Percentiles rank a stretch among this genome's conserved stretches.
Conservation (phyloP, 1,284 basidiomycete genomes). For the Sanghuangporus weigelae region DNA sequence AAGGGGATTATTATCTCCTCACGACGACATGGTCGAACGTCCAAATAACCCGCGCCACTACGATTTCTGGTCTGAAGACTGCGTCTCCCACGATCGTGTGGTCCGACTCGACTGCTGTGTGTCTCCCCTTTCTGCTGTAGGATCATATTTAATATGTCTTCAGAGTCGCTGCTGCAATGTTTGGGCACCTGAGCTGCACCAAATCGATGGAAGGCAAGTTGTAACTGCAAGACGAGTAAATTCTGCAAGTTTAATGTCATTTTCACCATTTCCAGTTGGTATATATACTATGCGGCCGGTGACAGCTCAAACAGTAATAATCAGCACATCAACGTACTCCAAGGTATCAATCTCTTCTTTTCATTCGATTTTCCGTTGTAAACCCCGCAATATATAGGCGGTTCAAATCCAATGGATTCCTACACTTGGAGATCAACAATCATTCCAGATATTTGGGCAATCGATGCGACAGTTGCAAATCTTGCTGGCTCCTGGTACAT, state of each 20-base stretch:
- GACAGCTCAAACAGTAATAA: neutral
- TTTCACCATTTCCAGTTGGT: neutral
- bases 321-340: neutral
- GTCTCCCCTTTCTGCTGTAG: neutral
- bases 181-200: conserved; percentile 19
- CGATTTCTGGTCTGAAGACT: conserved; percentile 33
- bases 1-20: conserved; percentile 33
- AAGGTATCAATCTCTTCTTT: neutral
- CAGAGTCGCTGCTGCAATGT: conserved; percentile 34
- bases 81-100: conserved; percentile 33
- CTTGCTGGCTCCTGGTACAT: neutral
- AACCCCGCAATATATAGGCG: neutral
- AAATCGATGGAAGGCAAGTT: neutral
- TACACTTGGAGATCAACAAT: neutral
- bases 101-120: conserved; percentile 29
- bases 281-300: neutral
- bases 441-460: neutral
- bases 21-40: conserved; percentile 37
- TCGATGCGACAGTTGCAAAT: neutral
- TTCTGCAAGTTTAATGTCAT: neutral
- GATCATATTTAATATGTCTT: neutral
- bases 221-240: neutral
- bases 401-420: neutral
- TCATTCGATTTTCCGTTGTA: neutral
- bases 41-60: conserved; percentile 34